Evolutionary conservation across 768 basidiomycete species (phyloP).

Genomic region (Lactifluus piperatus): DNA sequence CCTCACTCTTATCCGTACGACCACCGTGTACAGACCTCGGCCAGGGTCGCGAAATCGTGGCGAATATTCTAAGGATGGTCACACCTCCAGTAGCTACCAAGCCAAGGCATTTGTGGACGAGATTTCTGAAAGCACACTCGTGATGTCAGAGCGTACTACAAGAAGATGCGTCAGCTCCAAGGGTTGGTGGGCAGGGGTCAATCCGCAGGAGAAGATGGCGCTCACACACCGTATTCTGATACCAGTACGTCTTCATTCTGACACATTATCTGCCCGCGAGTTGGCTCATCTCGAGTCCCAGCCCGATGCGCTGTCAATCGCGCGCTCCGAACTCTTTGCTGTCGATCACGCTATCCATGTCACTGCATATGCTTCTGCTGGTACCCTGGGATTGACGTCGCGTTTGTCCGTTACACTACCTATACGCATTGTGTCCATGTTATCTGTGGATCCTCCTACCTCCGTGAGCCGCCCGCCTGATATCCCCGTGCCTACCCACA

Average conservation of each 20-base stretch:
- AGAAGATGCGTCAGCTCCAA: constrained; percentile 69
- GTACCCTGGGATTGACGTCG: constrained; percentile 33
- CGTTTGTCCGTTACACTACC: constrained; percentile 68
- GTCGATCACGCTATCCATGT: constrained; percentile 67
- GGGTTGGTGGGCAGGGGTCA: constrained; percentile 87
- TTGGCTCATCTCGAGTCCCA: constrained; percentile 25
- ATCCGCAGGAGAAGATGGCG: constrained; percentile 46
- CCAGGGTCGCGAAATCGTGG: constrained; percentile 29
- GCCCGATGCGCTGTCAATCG: constrained; percentile 62
- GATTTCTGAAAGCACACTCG: constrained; percentile 55
- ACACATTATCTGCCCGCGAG: neutral
- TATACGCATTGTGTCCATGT: constrained; percentile 68
- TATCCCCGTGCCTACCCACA: neutral
- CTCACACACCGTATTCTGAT: constrained; percentile 65
- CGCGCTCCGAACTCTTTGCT: constrained; percentile 63
- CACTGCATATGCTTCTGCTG: constrained; percentile 46
- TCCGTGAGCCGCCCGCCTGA: constrained; percentile 21
- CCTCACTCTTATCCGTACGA: constrained; percentile 56
- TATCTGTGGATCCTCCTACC: constrained; percentile 79
- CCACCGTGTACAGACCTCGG: constrained; percentile 54
- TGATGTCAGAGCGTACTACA: constrained; percentile 52
- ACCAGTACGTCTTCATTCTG: constrained; percentile 48
- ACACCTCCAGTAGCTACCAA: constrained; percentile 53
- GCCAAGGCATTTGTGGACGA: constrained; percentile 53
- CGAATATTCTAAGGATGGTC: constrained; percentile 18